Evolutionary conservation across 805 yeast species (phyloP).

Genomic region (Candida khao-thaluensis): DNA sequence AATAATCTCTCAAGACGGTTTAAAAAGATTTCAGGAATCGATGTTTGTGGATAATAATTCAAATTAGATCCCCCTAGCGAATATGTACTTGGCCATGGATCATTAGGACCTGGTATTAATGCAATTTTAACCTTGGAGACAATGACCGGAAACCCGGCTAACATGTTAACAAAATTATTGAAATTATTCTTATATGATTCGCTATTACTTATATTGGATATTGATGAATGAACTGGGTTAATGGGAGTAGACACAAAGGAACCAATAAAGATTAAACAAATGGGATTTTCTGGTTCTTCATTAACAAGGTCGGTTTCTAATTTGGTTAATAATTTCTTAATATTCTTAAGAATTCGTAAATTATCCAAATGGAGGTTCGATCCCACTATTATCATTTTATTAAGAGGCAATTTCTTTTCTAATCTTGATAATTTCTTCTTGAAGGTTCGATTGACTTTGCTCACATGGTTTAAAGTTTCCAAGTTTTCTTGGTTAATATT

Average conservation of each 20-base stretch:
- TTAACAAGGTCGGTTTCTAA: slow-evolving; percentile 36
- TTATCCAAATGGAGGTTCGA: slow-evolving; percentile 70
- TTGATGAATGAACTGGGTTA: slow-evolving; percentile 51
- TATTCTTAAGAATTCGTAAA: slow-evolving; percentile 54
- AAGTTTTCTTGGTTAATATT: slow-evolving; percentile 36
- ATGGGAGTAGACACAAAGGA: slow-evolving; percentile 73
- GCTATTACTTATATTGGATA: slow-evolving; percentile 48
- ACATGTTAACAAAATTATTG: slow-evolving; percentile 66
- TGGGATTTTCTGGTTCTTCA: slow-evolving; percentile 45
- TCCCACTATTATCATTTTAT: slow-evolving; percentile 70
- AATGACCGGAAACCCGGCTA: slow-evolving; percentile 59
- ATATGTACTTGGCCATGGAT: slow-evolving; percentile 84
- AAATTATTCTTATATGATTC: slow-evolving; percentile 64
- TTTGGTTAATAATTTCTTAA: slow-evolving; percentile 58
- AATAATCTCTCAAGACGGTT: slow-evolving; percentile 55
- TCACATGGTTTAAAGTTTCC: slow-evolving; percentile 32
- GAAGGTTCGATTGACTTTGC: slow-evolving; percentile 62
- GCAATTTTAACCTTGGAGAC: slow-evolving; percentile 55
- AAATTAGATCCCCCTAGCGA: slow-evolving; percentile 52
- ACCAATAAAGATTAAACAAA: slow-evolving; percentile 77
- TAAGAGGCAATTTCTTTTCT: slow-evolving; percentile 53
- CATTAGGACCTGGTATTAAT: slow-evolving; percentile 86
- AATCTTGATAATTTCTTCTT: slow-evolving; percentile 52
- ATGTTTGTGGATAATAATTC: slow-evolving; percentile 56
- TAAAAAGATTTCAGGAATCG: slow-evolving; percentile 71